phyloP scores from a whole-genome alignment of 2,329 filamentous ascomycete genomes.

The Aspergillus japonicus region DNA sequence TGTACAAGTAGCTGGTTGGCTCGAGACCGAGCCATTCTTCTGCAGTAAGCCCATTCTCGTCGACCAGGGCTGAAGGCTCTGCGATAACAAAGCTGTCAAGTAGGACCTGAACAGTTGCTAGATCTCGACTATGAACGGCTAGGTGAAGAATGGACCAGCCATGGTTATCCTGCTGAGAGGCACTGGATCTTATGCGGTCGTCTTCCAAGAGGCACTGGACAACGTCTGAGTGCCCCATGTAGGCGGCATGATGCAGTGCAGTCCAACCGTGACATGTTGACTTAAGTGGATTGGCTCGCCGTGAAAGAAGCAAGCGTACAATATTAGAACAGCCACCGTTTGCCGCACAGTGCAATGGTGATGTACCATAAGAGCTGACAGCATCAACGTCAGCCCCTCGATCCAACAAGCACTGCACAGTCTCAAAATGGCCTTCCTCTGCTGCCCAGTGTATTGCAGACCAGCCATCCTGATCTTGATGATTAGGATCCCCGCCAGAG shows the following conservation, averaged over 20 bases:
- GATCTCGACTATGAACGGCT: conserved; percentile 23
- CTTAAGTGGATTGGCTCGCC: conserved; percentile 12
- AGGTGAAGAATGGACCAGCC: conserved; percentile 28
- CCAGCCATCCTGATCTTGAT: conserved; percentile 22
- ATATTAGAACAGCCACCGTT: conserved; percentile 13
- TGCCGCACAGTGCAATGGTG: conserved; percentile 23
- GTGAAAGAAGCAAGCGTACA: conserved; percentile 13
- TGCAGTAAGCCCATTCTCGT: conserved; percentile 25
- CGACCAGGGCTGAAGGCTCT: conserved; percentile 15
- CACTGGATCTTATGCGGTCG: conserved; percentile 19
- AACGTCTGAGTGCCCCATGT: conserved; percentile 25
- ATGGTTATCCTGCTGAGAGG: conserved; percentile 23
- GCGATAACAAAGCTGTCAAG: conserved; percentile 9
- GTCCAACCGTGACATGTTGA: conserved; percentile 16
- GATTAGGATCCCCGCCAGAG: conserved; percentile 16
- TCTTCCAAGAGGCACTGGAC: conserved; percentile 23
- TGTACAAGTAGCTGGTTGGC: conserved; percentile 19
- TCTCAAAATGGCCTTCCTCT: conserved; percentile 20
- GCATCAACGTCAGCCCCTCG: conserved; percentile 19
- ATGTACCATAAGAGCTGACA: conserved; percentile 20
- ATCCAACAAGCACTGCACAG: conserved; percentile 23
- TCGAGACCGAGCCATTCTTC: conserved; percentile 26
- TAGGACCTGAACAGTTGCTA: conserved; percentile 18
- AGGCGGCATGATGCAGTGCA: conserved; percentile 18
- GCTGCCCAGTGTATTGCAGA: conserved; percentile 22